Conservation (phyloP, 2,329 filamentous ascomycete genomes). For the Cordyceps farinosa region DNA sequence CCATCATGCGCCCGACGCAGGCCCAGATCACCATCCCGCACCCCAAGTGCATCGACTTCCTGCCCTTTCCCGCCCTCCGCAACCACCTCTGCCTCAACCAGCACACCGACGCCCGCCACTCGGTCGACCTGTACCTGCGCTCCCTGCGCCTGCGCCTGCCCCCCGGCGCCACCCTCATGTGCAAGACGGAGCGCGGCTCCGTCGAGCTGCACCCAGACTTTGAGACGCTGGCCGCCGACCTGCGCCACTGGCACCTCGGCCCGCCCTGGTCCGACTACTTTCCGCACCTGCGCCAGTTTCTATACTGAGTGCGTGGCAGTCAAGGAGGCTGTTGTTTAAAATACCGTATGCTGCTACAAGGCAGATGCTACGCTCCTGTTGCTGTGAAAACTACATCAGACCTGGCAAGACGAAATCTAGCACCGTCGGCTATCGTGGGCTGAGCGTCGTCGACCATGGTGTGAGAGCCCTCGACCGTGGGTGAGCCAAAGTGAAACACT, state of each 20-base stretch:
- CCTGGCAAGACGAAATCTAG: too few species aligned
- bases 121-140: conserved; percentile 18
- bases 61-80: conserved; percentile 20
- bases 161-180: conserved; percentile 20
- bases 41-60: conserved; percentile 19
- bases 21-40: conserved; percentile 17
- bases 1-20: conserved; percentile 19
- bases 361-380: too few species aligned
- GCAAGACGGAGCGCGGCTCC: conserved; percentile 16
- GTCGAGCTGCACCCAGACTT: conserved; percentile 25
- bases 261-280: conserved; percentile 25
- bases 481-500: too few species aligned
- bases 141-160: conserved; percentile 21
- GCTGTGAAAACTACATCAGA: too few species aligned
- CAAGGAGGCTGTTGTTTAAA: too few species aligned
- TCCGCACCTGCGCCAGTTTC: conserved; percentile 20
- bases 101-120: conserved; percentile 15
- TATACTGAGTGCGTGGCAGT: neutral
- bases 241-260: conserved; percentile 24
- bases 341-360: too few species aligned
- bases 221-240: conserved; percentile 23
- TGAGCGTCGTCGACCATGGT: too few species aligned
- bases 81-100: conserved; percentile 20
- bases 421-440: too few species aligned
- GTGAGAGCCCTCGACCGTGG: too few species aligned